Percentiles rank a stretch among this genome's conserved stretches.
These are phyloP conservation scores for Podospora conica DNA, from an alignment of 495 filamentous ascomycete species.

Conservation along the genomic window DNA sequence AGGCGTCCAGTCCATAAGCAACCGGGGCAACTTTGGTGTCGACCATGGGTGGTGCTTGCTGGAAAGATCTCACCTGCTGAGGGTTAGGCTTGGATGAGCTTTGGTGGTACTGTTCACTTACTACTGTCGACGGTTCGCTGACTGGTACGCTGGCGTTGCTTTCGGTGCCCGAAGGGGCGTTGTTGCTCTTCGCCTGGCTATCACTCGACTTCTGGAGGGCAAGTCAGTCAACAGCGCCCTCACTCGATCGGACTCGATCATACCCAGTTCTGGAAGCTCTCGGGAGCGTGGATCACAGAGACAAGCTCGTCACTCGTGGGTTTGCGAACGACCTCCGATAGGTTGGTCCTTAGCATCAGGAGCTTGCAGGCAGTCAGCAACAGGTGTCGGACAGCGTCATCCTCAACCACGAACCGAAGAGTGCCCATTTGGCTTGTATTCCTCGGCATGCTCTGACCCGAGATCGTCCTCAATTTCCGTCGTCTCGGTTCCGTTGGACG, in stretches of 20 bases:
- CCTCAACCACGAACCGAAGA: slow-evolving; percentile 31
- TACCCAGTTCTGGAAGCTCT: slow-evolving; percentile 73
- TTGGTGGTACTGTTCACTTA: slow-evolving; percentile 15
- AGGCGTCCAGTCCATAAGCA: slow-evolving; percentile 58
- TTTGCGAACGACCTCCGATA: slow-evolving; percentile 46
- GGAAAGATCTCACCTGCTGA: slow-evolving; percentile 28
- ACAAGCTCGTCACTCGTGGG: slow-evolving; percentile 64
- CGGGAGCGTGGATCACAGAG: slow-evolving; percentile 83
- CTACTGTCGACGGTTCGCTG: slow-evolving; percentile 29
- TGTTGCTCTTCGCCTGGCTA: slow-evolving; percentile 15
- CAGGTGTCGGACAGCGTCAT: slow-evolving; percentile 9
- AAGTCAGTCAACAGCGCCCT: slow-evolving; percentile 11
- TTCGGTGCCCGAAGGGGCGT: slow-evolving; percentile 15
- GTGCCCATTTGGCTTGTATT: slow-evolving; percentile 24
- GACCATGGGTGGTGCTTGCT: slow-evolving; percentile 53
- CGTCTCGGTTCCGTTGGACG: slow-evolving; percentile 64
- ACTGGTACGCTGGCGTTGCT: slow-evolving; percentile 26
- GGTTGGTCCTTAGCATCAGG: slow-evolving; percentile 57
- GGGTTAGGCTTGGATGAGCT: slow-evolving; percentile 11
- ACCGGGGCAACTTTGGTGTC: slow-evolving; percentile 61
- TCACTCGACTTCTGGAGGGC: slow-evolving; percentile 33
- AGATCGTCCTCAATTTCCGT: slow-evolving; percentile 70
- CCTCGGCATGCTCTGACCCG: slow-evolving; percentile 38
- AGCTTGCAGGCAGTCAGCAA: slow-evolving; percentile 31
- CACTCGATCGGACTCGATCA: slow-evolving; percentile 12